Conservation (phyloP, 2,329 filamentous ascomycete genomes). For the Fusarium clavum region DNA sequence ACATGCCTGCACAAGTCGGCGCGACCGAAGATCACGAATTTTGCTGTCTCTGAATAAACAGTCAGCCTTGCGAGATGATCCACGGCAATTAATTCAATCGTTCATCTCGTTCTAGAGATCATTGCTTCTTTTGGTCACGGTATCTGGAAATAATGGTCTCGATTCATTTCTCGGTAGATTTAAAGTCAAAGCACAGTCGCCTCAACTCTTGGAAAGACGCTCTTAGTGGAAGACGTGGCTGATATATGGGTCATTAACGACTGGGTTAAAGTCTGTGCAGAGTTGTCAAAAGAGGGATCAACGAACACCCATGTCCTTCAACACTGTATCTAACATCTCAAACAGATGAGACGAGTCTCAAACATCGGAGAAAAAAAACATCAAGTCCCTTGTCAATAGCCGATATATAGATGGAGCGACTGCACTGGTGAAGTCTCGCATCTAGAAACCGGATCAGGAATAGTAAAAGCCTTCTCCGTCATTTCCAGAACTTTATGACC, state of each 20-base stretch:
- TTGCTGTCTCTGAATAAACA: neutral
- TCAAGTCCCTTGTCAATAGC: neutral
- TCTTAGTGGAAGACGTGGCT: neutral
- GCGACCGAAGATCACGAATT: neutral
- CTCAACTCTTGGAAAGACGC: neutral
- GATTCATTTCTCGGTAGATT: neutral
- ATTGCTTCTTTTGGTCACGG: neutral
- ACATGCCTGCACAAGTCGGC: neutral
- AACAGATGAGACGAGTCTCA: neutral
- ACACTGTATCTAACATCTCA: neutral
- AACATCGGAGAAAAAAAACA: neutral
- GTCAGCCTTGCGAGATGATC: neutral
- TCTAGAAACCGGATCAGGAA: neutral
- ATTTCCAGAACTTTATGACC: slow-evolving; percentile 1
- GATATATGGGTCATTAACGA: neutral
- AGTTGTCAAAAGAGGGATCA: neutral
- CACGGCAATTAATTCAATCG: neutral
- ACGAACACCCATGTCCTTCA: neutral
- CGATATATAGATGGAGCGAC: neutral
- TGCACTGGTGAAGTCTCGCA: neutral
- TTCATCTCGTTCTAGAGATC: neutral
- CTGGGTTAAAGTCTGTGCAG: neutral
- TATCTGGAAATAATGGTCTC: neutral
- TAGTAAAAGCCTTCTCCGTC: neutral
- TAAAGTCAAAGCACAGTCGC: neutral